These are phyloP conservation scores for Moesziomyces aphidis DNA, from an alignment of 1,284 basidiomycete genomes.

Conservation along the genomic window DNA sequence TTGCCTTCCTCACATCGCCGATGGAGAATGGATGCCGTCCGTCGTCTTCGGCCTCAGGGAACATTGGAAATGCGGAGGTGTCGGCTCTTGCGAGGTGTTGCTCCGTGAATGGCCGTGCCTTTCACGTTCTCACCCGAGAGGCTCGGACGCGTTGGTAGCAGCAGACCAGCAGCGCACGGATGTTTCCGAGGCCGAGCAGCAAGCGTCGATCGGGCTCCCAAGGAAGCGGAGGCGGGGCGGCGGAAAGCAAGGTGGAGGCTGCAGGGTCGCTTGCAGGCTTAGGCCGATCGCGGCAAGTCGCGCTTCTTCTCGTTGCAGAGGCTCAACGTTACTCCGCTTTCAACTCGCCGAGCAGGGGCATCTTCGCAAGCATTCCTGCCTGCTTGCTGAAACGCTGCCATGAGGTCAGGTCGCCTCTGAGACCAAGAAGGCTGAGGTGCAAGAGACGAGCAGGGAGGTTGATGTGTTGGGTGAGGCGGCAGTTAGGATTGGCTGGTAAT, in stretches of 20 bases:
- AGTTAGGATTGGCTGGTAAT: constrained; percentile 1
- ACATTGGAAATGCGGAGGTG: background rate
- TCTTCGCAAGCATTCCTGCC: constrained; percentile 3
- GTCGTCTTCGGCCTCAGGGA: background rate
- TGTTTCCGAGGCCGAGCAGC: constrained; percentile 19
- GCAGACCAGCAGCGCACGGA: constrained; percentile 4
- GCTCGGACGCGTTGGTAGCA: background rate
- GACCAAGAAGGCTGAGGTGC: background rate
- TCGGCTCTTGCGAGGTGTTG: background rate
- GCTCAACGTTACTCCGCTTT: background rate
- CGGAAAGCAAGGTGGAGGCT: constrained; percentile 4
- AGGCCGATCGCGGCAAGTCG: constrained; percentile 6
- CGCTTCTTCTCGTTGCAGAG: background rate
- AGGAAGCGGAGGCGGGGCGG: no score
- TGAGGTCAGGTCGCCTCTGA: no score
- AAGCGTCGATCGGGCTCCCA: background rate
- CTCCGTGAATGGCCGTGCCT: background rate
- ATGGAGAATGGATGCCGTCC: background rate
- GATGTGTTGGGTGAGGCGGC: background rate
- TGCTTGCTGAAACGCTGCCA: no score
- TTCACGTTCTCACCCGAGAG: background rate
- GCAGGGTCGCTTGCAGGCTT: background rate
- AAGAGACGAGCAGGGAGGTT: background rate
- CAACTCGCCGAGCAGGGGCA: constrained; percentile 1
- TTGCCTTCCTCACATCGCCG: background rate